phyloP scores from a whole-genome alignment of 2,329 filamentous ascomycete species.

The Neopestalotiopsis rosae region DNA sequence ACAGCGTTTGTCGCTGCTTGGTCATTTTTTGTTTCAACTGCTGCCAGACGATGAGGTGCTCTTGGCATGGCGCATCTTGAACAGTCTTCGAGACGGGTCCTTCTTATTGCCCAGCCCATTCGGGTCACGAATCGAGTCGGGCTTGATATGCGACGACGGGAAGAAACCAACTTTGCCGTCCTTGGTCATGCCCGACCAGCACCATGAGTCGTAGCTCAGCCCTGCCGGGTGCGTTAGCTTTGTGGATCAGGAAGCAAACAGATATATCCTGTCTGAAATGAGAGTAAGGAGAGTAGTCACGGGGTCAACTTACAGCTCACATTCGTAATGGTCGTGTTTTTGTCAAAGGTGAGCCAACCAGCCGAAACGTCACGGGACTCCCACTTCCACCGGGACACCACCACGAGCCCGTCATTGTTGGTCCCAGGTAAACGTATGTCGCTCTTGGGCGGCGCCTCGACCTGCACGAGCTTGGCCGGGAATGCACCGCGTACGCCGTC shows the following conservation, averaged over 20 bases:
- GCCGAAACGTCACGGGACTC: slow-evolving; percentile 32
- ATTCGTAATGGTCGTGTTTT: slow-evolving; percentile 55
- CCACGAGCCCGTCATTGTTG: slow-evolving; percentile 27
- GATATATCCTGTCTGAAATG: neutral
- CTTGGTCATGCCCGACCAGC: slow-evolving; percentile 59
- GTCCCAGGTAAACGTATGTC: slow-evolving; percentile 27
- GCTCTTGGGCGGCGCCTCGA: slow-evolving; percentile 32
- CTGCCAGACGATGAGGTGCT: slow-evolving; percentile 10
- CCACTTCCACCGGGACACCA: slow-evolving; percentile 39
- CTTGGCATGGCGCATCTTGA: slow-evolving; percentile 9
- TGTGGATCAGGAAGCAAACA: neutral
- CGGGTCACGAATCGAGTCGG: slow-evolving; percentile 47
- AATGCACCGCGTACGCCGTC: slow-evolving; percentile 35
- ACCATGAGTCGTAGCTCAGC: slow-evolving; percentile 57
- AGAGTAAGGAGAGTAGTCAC: neutral
- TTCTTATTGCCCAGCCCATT: slow-evolving; percentile 20
- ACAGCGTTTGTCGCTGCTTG: neutral
- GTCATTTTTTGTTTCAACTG: neutral
- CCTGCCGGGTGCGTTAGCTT: slow-evolving; percentile 34
- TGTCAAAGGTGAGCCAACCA: slow-evolving; percentile 45
- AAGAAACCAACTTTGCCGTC: slow-evolving; percentile 61
- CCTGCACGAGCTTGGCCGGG: slow-evolving; percentile 32
- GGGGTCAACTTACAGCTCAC: slow-evolving; percentile 50
- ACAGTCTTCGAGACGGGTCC: slow-evolving; percentile 2
- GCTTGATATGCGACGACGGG: slow-evolving; percentile 54